Evolutionary conservation across 192 early-diverging fungal genomes (phyloP).

Genomic region (Umbelopsis ramanniana): DNA sequence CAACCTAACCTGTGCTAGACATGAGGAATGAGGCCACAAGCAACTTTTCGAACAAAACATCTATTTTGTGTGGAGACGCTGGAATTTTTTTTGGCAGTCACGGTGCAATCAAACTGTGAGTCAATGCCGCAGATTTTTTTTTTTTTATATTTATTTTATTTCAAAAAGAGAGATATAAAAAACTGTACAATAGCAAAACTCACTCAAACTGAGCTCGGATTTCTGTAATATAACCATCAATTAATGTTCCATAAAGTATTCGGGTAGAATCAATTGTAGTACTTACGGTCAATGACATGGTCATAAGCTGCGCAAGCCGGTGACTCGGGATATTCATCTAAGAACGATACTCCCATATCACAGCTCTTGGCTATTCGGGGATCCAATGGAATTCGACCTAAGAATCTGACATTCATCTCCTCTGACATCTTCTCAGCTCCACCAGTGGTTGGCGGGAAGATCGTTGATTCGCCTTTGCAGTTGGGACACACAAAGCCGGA

Average conservation of each 20-base stretch:
- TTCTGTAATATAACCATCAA: conserved; percentile 1
- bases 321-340: conserved; percentile 88
- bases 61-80: neutral
- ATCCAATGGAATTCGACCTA: conserved; percentile 79
- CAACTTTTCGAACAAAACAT: neutral
- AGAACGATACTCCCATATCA: conserved; percentile 88
- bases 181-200: neutral
- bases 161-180: neutral
- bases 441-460: conserved; percentile 80
- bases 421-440: conserved; percentile 69
- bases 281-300: conserved; percentile 65
- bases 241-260: neutral
- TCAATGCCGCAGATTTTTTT: neutral
- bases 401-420: conserved; percentile 63
- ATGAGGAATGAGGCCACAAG: conserved; percentile 16
- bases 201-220: conserved; percentile 16
- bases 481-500: conserved; percentile 94
- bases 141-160: neutral
- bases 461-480: conserved; percentile 74
- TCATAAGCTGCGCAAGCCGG: conserved; percentile 75
- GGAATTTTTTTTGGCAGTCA: conserved; percentile 14
- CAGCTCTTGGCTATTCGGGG: conserved; percentile 80
- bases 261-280: neutral
- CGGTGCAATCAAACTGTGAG: neutral
- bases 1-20: conserved; percentile 8